phyloP scores from a whole-genome alignment of 1,139 yeast species.

The Kodamaea arcana region DNA sequence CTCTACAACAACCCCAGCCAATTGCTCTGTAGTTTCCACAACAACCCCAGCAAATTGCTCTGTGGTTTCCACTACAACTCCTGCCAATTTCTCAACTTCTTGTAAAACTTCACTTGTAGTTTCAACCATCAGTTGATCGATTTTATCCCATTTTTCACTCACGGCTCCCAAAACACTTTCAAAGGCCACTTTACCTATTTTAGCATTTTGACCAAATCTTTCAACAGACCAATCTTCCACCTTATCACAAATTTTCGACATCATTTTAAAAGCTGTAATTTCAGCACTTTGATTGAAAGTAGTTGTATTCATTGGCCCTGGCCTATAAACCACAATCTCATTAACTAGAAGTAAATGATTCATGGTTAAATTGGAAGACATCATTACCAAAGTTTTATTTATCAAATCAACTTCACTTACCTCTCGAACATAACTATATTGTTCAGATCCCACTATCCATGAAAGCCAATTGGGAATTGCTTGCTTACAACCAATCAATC shows the following conservation, averaged over 20 bases:
- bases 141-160: constrained; percentile 46
- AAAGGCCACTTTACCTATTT: constrained; percentile 76
- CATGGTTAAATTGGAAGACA: constrained; percentile 87
- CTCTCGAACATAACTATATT: constrained; percentile 80
- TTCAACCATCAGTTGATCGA: constrained; percentile 20
- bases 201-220: constrained; percentile 84
- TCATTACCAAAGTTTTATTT: constrained; percentile 63
- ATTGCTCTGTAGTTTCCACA: background rate
- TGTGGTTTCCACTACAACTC: background rate
- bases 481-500: constrained; percentile 87
- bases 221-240: constrained; percentile 91
- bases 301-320: constrained; percentile 38
- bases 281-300: constrained; percentile 77
- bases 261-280: constrained; percentile 78
- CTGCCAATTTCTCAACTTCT: constrained; percentile 36
- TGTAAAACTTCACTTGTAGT: constrained; percentile 34
- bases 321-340: constrained; percentile 78
- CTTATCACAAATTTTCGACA: constrained; percentile 67
- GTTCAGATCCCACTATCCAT: constrained; percentile 68
- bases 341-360: constrained; percentile 70
- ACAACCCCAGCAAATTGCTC: background rate
- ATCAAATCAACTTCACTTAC: constrained; percentile 77
- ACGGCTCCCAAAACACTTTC: constrained; percentile 67
- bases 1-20: background rate
- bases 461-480: constrained; percentile 81